Evolutionary conservation across 2,329 filamentous ascomycete species (phyloP), one percentile per base, ranked within the genome.

Genomic region (Fusarium multiceps): DNA sequence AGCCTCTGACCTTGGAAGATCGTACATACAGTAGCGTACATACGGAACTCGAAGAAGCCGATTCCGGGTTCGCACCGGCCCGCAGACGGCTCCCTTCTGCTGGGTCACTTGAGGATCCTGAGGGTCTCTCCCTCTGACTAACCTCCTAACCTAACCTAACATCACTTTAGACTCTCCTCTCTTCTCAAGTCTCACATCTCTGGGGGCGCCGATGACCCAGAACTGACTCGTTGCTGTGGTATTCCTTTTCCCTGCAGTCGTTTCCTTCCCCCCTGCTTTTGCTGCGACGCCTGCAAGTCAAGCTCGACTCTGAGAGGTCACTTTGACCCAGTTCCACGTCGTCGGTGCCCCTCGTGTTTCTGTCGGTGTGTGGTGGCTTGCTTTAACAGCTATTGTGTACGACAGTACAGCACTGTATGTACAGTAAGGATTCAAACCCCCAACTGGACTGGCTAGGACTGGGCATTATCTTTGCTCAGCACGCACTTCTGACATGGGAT

Each of bases 261-360:
- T 45, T 60, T 47, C 10, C 12, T 20, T 16, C 12, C 34, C 46
- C 59, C 61, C 46, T 59, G 61, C 27, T 55, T 51, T 27, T 60
- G 28, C 32, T 27, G 21, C 32, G 21, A 18, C 25, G 32, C 50
- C n/a, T 27, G 18, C 30, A n/a, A 49, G 43, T 42, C 55, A 42
- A 51, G 23, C 53, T 51, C 51, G 48, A 56, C 54, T 60, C 59
- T 63, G 50, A 68, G 63, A 70, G 74, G 68, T 56, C 69, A 66
- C 49, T 59, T 58, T 55, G 73, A 70, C 76, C 76, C 76, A 68
- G 75, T 72, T 65, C 77, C 77, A 74, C 72, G 76, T 78, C 73
- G 61, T 75, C 73, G 76, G 77, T 73, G 68, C 60, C 55, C 20
- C 50, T 59, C 58, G 56, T 70, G 63, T 57, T 59, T 58, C 32